Conservation (phyloP, 805 yeast genomes). For the Starmerella tilneyi region DNA sequence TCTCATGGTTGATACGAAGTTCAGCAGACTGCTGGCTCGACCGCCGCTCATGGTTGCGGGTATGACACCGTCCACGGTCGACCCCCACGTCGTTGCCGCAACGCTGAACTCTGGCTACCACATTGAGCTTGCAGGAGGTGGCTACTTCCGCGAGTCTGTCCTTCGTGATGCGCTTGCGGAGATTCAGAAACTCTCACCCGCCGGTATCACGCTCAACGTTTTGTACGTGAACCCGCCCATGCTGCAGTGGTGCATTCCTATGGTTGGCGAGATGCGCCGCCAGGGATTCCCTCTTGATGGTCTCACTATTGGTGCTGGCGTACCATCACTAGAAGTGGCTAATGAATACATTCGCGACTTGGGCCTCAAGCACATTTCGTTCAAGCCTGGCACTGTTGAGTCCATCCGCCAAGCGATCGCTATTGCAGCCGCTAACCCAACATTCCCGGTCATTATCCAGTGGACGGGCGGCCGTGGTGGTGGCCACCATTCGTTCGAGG, state of each 20-base stretch:
- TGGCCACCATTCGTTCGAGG: conserved; percentile 99
- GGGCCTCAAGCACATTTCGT: conserved; percentile 85
- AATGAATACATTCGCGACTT: conserved; percentile 87
- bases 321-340: conserved; percentile 95
- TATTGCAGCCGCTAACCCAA: conserved; percentile 92
- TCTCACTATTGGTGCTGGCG: conserved; percentile 98
- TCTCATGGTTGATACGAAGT: conserved; percentile 84
- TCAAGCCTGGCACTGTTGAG: conserved; percentile 96
- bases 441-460: conserved; percentile 92
- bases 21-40: conserved; percentile 81
- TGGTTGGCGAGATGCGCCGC: conserved; percentile 77
- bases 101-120: conserved; percentile 94
- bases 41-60: conserved; percentile 98
- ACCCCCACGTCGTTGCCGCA: conserved; percentile 87
- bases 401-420: conserved; percentile 75
- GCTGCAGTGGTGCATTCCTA: conserved; percentile 98
- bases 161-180: conserved; percentile 68
- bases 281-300: conserved; percentile 95
- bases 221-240: conserved; percentile 94
- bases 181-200: conserved; percentile 65
- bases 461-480: conserved; percentile 99
- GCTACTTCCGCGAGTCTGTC: conserved; percentile 66
- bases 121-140: conserved; percentile 98
- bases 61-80: conserved; percentile 97
- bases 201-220: conserved; percentile 82